Conservation (phyloP, 1,284 basidiomycete genomes). For the Pseudozyma pruni region DNA sequence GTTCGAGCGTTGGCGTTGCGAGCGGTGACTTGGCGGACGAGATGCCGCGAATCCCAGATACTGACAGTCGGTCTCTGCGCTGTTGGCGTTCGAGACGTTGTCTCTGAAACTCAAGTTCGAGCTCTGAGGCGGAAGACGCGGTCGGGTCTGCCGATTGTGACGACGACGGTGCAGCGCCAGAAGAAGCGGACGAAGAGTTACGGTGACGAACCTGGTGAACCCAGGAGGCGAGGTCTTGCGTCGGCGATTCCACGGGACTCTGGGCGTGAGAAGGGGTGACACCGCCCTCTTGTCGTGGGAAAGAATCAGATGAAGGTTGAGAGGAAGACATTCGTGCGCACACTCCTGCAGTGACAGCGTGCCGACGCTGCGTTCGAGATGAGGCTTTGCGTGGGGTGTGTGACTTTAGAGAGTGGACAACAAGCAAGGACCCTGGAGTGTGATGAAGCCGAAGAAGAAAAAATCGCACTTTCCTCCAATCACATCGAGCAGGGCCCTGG, state of each 20-base stretch:
- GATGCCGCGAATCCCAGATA: constrained; percentile 43
- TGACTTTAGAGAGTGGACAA: too few relatives aligned
- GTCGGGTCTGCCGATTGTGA: constrained; percentile 3
- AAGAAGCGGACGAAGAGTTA: constrained; percentile 28
- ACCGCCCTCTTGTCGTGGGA: constrained; percentile 11
- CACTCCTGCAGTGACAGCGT: constrained; percentile 2
- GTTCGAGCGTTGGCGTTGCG: constrained; percentile 26
- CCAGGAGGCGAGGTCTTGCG: constrained; percentile 47
- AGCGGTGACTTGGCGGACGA: constrained; percentile 36
- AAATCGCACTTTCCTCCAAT: constrained; percentile 6
- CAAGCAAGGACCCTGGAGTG: constrained; percentile 8
- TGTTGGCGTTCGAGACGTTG: constrained; percentile 41
- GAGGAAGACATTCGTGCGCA: constrained; percentile 22
- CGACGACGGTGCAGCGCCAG: constrained; percentile 2
- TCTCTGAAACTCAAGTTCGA: constrained; percentile 40
- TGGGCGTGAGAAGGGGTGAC: constrained; percentile 6
- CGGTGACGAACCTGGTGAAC: constrained; percentile 43
- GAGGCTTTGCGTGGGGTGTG: too few relatives aligned
- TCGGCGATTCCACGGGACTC: constrained; percentile 16
- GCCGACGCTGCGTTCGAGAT: neutral
- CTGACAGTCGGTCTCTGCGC: constrained; percentile 34
- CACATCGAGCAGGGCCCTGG: too few relatives aligned
- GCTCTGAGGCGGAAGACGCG: constrained; percentile 25
- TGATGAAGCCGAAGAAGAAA: constrained; percentile 1
- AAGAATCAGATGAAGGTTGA: constrained; percentile 7